These are phyloP conservation scores for Podila epigama DNA, from an alignment of 192 early-diverging fungal species.

Conservation along the genomic window DNA sequence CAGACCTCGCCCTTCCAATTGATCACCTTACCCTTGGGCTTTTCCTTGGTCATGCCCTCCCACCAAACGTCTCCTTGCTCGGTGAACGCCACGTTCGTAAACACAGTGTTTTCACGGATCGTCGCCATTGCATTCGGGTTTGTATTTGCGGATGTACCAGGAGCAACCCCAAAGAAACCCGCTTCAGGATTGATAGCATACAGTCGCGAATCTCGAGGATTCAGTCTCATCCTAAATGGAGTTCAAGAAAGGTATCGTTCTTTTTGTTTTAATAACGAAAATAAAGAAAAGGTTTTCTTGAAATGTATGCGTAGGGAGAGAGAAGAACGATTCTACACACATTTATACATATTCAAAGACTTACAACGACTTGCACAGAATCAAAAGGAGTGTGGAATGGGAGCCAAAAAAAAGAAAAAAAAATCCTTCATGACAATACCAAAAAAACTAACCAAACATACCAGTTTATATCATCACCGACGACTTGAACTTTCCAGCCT, in stretches of 20 bases:
- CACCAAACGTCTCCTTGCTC: conserved; percentile 45
- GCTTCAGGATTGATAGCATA: conserved; percentile 50
- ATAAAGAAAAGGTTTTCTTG: neutral
- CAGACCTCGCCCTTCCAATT: conserved; percentile 43
- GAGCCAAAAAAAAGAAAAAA: neutral
- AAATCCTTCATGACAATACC: too few relatives aligned
- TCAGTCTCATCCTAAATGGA: conserved; percentile 38
- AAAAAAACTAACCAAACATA: too few relatives aligned
- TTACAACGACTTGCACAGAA: too few relatives aligned
- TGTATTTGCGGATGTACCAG: conserved; percentile 44
- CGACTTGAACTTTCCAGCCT: conserved; percentile 47
- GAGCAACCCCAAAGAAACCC: conserved; percentile 50
- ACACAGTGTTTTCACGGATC: conserved; percentile 35
- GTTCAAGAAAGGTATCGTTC: neutral
- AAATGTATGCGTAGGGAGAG: neutral
- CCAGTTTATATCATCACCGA: conserved; percentile 49
- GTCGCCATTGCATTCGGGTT: conserved; percentile 47
- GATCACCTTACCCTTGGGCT: conserved; percentile 32
- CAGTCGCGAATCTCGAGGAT: conserved; percentile 28
- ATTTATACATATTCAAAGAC: too few relatives aligned
- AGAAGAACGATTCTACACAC: too few relatives aligned
- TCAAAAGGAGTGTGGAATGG: too few relatives aligned
- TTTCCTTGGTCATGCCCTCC: conserved; percentile 44
- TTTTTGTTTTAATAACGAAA: neutral
- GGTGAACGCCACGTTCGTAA: conserved; percentile 38